Conservation (phyloP, 1,284 basidiomycete species). For the Mycosarcoma mackinlayi region DNA sequence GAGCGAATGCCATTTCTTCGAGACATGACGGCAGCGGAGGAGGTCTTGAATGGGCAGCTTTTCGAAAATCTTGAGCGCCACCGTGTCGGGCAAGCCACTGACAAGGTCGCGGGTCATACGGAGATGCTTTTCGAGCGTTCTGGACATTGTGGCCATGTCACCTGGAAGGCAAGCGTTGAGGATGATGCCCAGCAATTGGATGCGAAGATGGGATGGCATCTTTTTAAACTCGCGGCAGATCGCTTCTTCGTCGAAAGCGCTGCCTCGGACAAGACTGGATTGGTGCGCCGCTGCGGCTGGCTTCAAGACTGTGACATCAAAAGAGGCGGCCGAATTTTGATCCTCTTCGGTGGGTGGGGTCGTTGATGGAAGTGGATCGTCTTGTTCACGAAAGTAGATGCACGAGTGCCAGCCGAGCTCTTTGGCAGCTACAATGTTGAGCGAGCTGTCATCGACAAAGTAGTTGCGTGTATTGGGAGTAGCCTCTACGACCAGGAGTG, state of each 20-base stretch:
- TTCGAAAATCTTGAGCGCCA: slow-evolving; percentile 77
- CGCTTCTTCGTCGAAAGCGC: slow-evolving; percentile 45
- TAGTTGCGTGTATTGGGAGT: slow-evolving; percentile 35
- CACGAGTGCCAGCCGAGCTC: slow-evolving; percentile 63
- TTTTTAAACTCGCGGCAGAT: slow-evolving; percentile 42
- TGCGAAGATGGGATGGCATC: slow-evolving; percentile 38
- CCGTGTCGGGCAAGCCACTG: slow-evolving; percentile 76
- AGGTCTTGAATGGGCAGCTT: slow-evolving; percentile 75
- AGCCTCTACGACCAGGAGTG: slow-evolving; percentile 47
- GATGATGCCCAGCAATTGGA: slow-evolving; percentile 51
- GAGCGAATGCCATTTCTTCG: slow-evolving; percentile 78
- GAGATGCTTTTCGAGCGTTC: slow-evolving; percentile 80
- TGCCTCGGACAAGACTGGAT: not conserved
- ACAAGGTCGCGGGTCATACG: slow-evolving; percentile 83
- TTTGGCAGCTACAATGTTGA: slow-evolving; percentile 59
- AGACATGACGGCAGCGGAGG: slow-evolving; percentile 72
- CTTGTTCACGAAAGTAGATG: slow-evolving; percentile 58
- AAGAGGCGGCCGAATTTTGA: slow-evolving; percentile 22
- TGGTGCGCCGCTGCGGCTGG: slow-evolving; percentile 2
- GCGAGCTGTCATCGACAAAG: slow-evolving; percentile 67
- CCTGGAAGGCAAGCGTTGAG: slow-evolving; percentile 53
- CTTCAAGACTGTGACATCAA: slow-evolving; percentile 19
- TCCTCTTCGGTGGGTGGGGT: slow-evolving; percentile 14
- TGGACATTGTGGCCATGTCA: slow-evolving; percentile 51
- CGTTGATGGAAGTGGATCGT: slow-evolving; percentile 19